phyloP scores from a whole-genome alignment of 176 grass and related monocot genomes.

The Coix lacrymajobi region DNA sequence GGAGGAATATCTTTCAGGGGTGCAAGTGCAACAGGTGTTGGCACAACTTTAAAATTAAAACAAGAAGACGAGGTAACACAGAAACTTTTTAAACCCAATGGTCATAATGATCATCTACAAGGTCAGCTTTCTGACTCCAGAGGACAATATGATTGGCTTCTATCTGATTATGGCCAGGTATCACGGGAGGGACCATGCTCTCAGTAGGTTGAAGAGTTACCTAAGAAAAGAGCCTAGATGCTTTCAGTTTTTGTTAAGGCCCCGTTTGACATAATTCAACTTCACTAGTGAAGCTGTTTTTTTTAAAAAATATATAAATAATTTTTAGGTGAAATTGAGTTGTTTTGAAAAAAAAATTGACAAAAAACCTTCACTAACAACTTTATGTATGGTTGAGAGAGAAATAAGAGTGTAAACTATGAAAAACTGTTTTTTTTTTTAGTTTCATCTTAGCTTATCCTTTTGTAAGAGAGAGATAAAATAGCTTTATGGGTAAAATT shows the following conservation, averaged over 20 bases:
- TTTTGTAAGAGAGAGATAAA: no score
- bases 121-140: conserved; percentile 26
- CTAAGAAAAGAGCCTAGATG: conserved; percentile 34
- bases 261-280: no score
- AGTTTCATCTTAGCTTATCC: no score
- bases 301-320: no score
- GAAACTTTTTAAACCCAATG: conserved; percentile 2
- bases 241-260: conserved; percentile 25
- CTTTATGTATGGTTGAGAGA: no score
- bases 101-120: conserved; percentile 12
- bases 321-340: no score
- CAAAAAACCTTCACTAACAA: no score
- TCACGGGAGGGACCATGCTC: conserved; percentile 28
- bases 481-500: no score
- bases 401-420: no score
- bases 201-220: conserved; percentile 27
- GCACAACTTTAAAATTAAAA: conserved; percentile 4
- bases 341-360: no score
- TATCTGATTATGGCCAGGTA: conserved; percentile 24
- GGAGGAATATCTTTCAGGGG: conserved; percentile 20
- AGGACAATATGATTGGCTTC: conserved; percentile 16
- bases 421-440: no score
- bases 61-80: neutral
- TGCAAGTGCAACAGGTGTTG: conserved; percentile 10
- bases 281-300: no score